Conservation (phyloP, 441 rosid species). For the Kokia cookei region DNA sequence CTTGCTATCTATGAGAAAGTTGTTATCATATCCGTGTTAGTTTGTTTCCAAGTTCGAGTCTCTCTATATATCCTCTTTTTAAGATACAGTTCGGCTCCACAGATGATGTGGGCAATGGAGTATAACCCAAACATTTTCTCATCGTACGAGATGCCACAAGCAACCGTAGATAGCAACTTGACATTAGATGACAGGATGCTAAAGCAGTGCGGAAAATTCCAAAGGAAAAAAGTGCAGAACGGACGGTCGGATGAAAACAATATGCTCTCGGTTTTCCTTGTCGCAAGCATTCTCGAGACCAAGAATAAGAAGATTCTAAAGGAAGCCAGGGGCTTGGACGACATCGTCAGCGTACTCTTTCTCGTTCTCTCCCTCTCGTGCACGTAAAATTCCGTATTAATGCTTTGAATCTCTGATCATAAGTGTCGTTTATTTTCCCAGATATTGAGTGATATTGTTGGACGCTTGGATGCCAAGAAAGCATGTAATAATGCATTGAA, state of each 20-base stretch:
- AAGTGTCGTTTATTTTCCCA: constrained; percentile 1
- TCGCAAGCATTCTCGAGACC: constrained; percentile 77
- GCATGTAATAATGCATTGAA: constrained; percentile 73
- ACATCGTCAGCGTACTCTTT: constrained; percentile 59
- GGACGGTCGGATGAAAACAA: constrained; percentile 37
- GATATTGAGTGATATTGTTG: constrained; percentile 68
- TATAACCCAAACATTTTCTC: constrained; percentile 78
- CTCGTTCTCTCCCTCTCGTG: not conserved
- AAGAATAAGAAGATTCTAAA: constrained; percentile 72
- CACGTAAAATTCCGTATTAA: not conserved
- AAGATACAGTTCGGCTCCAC: constrained; percentile 39
- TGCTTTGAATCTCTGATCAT: not conserved
- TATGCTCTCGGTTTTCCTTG: constrained; percentile 70
- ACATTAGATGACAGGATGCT: constrained; percentile 35
- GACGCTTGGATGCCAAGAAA: constrained; percentile 74
- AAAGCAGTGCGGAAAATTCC: constrained; percentile 77
- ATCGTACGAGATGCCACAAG: constrained; percentile 33
- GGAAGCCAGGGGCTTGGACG: constrained; percentile 85
- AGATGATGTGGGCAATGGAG: constrained; percentile 97
- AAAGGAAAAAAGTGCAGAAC: constrained; percentile 45
- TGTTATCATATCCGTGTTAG: not conserved
- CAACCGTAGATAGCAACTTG: constrained; percentile 10
- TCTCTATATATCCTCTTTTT: not conserved
- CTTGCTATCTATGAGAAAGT: too few species aligned
- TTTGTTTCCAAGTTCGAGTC: not conserved